Evolutionary conservation across 2,329 filamentous ascomycete species (phyloP), one percentile per base, ranked within the genome.

Genomic region (Macroventuria anomochaeta): DNA sequence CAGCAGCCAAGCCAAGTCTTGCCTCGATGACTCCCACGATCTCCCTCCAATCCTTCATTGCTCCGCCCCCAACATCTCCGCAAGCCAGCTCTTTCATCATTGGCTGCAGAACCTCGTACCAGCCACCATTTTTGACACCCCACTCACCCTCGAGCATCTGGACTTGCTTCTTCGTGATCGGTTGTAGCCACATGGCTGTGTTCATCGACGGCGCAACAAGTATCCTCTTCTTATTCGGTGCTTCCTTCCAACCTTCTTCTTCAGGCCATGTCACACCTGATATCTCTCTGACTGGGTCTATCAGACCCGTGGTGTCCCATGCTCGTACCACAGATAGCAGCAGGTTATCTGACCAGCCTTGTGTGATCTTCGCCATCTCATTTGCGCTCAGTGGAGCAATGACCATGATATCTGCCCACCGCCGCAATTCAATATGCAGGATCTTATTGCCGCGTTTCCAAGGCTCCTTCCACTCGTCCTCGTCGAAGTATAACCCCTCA

Each of bases 161-260:
- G 31, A 96, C 75, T 59, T 96, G 91, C 58, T 83, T 85, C 42
- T 76, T 81, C 1, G 93, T 96, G 38, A 96, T 79, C 2, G 92
- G 93, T 70, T 97, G 91, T 49, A 81, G 80, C 88, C 90, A 96
- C 93, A 96, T 96, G 3, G 88, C 86, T 20, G 86, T 91, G 72
- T 97, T 96, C 91, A 96, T 96, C 25, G 89, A 87, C 1, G 88
- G 87, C 2, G 89, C 89, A 0, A 93, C 88, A 1, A 95, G 67
- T 29, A 96, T 91, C 59, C 80, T 83, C 58, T 73, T 74, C 72
- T 81, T 85, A 46, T 69, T 73, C 5, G 70, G 43, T n/a, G 48
- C 57, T 2, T 49, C 55, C 28, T 62, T 52, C 23, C 50, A 52
- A 7, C 38, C 50, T 34, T 51, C 40, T 32, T 65, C 56, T 13